Percentiles rank a stretch among this genome's conserved stretches.
Conservation (phyloP, 2,329 filamentous ascomycete genomes). For the Sporothrix brunneoviolacea region DNA sequence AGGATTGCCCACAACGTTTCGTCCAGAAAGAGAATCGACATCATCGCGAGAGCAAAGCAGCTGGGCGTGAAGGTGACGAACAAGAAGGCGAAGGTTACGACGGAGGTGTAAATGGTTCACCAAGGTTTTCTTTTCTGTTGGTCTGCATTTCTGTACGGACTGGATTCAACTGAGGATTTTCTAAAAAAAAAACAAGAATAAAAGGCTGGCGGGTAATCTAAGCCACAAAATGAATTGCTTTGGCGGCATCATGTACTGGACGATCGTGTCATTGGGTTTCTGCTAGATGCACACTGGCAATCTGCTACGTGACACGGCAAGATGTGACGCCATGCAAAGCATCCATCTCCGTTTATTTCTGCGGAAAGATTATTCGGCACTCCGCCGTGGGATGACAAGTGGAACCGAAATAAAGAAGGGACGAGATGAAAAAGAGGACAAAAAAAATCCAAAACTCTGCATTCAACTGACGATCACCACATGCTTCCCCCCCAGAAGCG, state of each 20-base stretch:
- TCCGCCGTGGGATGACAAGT: too few species aligned
- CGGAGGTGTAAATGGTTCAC: constrained; percentile 61
- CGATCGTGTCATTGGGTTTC: too few species aligned
- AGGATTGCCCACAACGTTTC: constrained; percentile 98
- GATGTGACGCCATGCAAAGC: too few species aligned
- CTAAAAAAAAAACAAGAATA: not conserved
- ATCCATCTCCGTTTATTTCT: not conserved
- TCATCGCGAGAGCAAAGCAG: constrained; percentile 94
- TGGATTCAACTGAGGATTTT: constrained; percentile 12
- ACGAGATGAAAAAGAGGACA: not conserved
- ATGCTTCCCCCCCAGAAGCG: constrained; percentile 13
- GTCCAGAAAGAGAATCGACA: constrained; percentile 97
- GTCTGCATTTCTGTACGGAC: constrained; percentile 15
- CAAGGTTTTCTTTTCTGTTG: constrained; percentile 6
- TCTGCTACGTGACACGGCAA: too few species aligned
- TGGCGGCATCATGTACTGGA: too few species aligned
- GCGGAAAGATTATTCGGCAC: too few species aligned
- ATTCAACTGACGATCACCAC: not conserved
- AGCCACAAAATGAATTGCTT: not conserved
- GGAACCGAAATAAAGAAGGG: not conserved
- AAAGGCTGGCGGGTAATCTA: constrained; percentile 7
- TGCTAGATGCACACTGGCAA: too few species aligned
- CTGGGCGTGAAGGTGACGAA: constrained; percentile 99
- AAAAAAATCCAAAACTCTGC: not conserved
- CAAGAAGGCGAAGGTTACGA: constrained; percentile 97